Evolutionary conservation across 2,329 filamentous ascomycete genomes (phyloP).

Genomic region (Botryosphaeria dothidea): DNA sequence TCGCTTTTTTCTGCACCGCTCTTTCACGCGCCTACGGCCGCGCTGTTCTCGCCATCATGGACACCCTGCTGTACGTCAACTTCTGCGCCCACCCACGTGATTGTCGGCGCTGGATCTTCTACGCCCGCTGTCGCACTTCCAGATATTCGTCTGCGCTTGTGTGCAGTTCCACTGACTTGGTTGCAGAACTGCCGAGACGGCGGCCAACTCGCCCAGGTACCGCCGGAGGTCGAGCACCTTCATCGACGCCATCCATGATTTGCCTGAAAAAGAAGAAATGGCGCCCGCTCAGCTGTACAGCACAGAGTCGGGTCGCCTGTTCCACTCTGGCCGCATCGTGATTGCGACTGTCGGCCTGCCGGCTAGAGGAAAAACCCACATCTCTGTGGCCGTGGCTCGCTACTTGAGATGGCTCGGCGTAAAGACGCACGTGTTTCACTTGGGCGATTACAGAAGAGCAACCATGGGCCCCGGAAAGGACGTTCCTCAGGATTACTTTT

Average conservation of each 20-base stretch:
- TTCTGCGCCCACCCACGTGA: constrained; percentile 9
- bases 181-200: constrained; percentile 81
- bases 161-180: neutral
- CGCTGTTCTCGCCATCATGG: constrained; percentile 46
- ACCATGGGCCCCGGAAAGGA: constrained; percentile 81
- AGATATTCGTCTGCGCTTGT: neutral
- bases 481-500: constrained; percentile 97
- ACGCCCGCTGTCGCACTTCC: neutral
- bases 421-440: constrained; percentile 95
- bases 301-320: constrained; percentile 94
- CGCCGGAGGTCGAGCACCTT: constrained; percentile 93
- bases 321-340: constrained; percentile 94
- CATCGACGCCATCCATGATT: constrained; percentile 95
- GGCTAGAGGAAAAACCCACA: constrained; percentile 95
- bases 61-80: constrained; percentile 61
- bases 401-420: constrained; percentile 97
- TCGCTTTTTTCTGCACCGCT: neutral
- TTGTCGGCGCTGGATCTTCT: neutral
- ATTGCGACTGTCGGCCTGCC: constrained; percentile 96
- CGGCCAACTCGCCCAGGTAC: constrained; percentile 86
- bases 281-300: constrained; percentile 97
- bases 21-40: neutral
- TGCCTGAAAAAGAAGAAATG: constrained; percentile 78
- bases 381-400: constrained; percentile 90
- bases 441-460: constrained; percentile 93